These are phyloP conservation scores for Paraglomus occultum DNA, from an alignment of 192 early-diverging fungal genomes.

Conservation along the genomic window DNA sequence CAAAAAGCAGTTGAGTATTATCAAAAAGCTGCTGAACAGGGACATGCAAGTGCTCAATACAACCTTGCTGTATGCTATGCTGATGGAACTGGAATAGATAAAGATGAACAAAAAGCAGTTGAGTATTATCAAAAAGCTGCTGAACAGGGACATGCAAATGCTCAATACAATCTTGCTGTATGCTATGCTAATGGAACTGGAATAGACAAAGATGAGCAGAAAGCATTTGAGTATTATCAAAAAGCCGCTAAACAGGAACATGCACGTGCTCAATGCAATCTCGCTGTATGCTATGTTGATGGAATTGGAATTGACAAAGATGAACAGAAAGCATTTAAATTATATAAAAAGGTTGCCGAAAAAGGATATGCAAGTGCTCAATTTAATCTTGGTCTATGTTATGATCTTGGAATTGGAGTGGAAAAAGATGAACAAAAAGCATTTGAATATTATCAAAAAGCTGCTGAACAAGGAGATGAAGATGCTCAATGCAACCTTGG, in stretches of 20 bases:
- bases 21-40: conserved; percentile 57
- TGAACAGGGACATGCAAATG: conserved; percentile 52
- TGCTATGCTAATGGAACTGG: conserved; percentile 62
- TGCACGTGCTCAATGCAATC: conserved; percentile 55
- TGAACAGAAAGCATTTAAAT: conserved; percentile 44
- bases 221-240: conserved; percentile 60
- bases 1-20: conserved; percentile 59
- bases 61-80: conserved; percentile 80
- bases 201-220: conserved; percentile 44
- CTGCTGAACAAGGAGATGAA: conserved; percentile 70
- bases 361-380: conserved; percentile 74
- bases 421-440: conserved; percentile 55
- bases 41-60: conserved; percentile 56
- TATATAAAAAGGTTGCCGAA: conserved; percentile 61
- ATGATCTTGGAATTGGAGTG: conserved; percentile 76
- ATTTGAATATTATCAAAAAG: conserved; percentile 60
- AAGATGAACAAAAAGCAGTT: conserved; percentile 56
- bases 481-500: conserved; percentile 86
- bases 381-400: conserved; percentile 78
- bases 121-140: conserved; percentile 54
- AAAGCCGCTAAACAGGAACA: conserved; percentile 54
- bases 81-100: conserved; percentile 66
- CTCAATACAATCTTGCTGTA: conserved; percentile 54
- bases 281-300: conserved; percentile 60
- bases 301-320: conserved; percentile 45